phyloP scores from a whole-genome alignment of 805 yeast species.

The Candida tibetensis region DNA sequence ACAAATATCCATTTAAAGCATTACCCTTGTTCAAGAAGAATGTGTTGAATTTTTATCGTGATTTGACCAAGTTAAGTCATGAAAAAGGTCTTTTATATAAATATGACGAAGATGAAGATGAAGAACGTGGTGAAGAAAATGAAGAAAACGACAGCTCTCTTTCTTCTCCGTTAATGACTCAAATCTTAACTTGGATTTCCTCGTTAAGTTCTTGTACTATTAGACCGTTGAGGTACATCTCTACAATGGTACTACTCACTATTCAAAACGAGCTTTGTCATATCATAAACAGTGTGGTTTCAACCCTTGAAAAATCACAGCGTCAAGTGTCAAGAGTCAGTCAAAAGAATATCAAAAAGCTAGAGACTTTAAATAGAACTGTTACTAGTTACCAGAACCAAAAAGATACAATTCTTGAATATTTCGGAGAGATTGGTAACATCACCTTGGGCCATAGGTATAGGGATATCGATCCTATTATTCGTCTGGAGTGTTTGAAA shows the following conservation, averaged over 20 bases:
- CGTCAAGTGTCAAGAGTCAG: constrained; percentile 38
- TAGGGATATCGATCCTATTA: constrained; percentile 71
- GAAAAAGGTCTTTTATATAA: constrained; percentile 61
- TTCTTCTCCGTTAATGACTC: constrained; percentile 48
- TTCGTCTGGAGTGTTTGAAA: constrained; percentile 66
- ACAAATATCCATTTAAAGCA: constrained; percentile 61
- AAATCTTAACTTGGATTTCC: constrained; percentile 70
- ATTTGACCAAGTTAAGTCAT: constrained; percentile 50
- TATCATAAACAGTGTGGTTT: constrained; percentile 36
- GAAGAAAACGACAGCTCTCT: constrained; percentile 16
- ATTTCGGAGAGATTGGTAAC: constrained; percentile 62
- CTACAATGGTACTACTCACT: constrained; percentile 57
- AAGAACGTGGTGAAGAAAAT: constrained; percentile 13
- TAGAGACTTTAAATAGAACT: constrained; percentile 45
- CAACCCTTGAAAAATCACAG: constrained; percentile 42
- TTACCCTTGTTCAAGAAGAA: constrained; percentile 28
- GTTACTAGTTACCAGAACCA: constrained; percentile 40
- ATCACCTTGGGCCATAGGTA: constrained; percentile 72
- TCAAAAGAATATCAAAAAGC: constrained; percentile 37
- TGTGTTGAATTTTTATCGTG: constrained; percentile 53
- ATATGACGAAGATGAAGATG: constrained; percentile 11
- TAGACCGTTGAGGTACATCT: constrained; percentile 66
- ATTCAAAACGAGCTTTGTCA: constrained; percentile 62
- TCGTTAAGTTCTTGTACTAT: constrained; percentile 67
- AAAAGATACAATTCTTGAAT: constrained; percentile 51